These are phyloP conservation scores for Leucoagaricus sp. DNA, from an alignment of 1,284 basidiomycete species.

Conservation along the genomic window DNA sequence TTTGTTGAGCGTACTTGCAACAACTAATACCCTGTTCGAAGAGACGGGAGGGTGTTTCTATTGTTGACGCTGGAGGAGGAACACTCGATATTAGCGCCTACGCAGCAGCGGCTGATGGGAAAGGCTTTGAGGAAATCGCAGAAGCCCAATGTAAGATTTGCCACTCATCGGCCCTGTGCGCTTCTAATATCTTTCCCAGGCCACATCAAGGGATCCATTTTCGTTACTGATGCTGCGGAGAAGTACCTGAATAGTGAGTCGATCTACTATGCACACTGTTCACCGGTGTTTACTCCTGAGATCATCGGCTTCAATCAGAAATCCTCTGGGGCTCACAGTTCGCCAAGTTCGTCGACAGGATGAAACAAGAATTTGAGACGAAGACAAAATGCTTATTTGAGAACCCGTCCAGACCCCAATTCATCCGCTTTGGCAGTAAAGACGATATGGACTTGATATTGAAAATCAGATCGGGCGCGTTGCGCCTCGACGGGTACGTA, in stretches of 20 bases:
- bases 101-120: conserved; percentile 22
- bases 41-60: conserved; percentile 43
- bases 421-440: too few relatives aligned
- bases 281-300: too few relatives aligned
- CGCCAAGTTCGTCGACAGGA: conserved; percentile 39
- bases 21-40: conserved; percentile 10
- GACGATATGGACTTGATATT: conserved; percentile 38
- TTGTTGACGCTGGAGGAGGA: conserved; percentile 60
- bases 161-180: too few relatives aligned
- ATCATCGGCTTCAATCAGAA: too few relatives aligned
- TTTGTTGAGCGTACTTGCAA: neutral
- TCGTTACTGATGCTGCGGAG: too few relatives aligned
- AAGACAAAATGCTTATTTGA: conserved; percentile 49
- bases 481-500: conserved; percentile 37
- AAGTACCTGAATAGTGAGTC: too few relatives aligned
- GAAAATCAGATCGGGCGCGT: conserved; percentile 38
- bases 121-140: conserved; percentile 32
- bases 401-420: conserved; percentile 33
- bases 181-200: too few relatives aligned
- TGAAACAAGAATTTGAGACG: conserved; percentile 48
- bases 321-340: conserved; percentile 26
- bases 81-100: conserved; percentile 58
- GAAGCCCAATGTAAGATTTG: conserved; percentile 20
- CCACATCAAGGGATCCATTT: too few relatives aligned
- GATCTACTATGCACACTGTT: too few relatives aligned